These are phyloP conservation scores for Porcisia deanei DNA, from an alignment of 208 protist genomes.

Conservation along the genomic window DNA sequence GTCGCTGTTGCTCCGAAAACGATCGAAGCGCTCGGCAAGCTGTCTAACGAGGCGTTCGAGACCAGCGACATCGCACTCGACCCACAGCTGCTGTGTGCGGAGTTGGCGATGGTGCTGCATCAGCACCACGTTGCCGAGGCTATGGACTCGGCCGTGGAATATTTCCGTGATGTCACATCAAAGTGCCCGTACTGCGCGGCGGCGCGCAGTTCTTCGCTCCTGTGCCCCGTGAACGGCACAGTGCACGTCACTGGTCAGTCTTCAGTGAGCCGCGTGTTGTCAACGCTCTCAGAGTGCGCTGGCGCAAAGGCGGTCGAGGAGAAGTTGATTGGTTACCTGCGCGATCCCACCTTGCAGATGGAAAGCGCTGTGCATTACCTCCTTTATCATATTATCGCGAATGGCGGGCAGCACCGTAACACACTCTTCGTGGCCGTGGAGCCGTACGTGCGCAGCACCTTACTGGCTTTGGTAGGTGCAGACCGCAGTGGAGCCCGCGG, in stretches of 20 bases:
- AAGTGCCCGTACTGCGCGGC: slow-evolving; percentile 79
- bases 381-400: slow-evolving; percentile 79
- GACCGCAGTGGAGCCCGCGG: slow-evolving; percentile 51
- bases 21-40: slow-evolving; percentile 86
- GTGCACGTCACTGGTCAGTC: slow-evolving; percentile 77
- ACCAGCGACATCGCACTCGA: slow-evolving; percentile 62
- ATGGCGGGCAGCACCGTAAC: slow-evolving; percentile 88
- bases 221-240: slow-evolving; percentile 81
- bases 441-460: slow-evolving; percentile 88
- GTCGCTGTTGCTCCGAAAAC: slow-evolving; percentile 78
- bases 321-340: slow-evolving; percentile 72
- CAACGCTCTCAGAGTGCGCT: slow-evolving; percentile 85
- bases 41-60: slow-evolving; percentile 79
- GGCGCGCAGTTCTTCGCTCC: slow-evolving; percentile 51
- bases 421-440: slow-evolving; percentile 79
- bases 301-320: slow-evolving; percentile 71
- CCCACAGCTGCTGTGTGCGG: slow-evolving; percentile 88
- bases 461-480: slow-evolving; percentile 71
- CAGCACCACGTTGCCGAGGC: slow-evolving; percentile 82
- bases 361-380: slow-evolving; percentile 81
- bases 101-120: slow-evolving; percentile 91
- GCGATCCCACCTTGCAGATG: slow-evolving; percentile 78
- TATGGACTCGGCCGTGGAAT: slow-evolving; percentile 74
- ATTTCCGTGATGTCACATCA: slow-evolving; percentile 75
- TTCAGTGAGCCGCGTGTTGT: slow-evolving; percentile 71